A percentile compares a stretch with the other conserved stretches of the same genome.
Conservation (phyloP, 1,284 basidiomycete genomes). For the Anthracocystis walkeri region DNA sequence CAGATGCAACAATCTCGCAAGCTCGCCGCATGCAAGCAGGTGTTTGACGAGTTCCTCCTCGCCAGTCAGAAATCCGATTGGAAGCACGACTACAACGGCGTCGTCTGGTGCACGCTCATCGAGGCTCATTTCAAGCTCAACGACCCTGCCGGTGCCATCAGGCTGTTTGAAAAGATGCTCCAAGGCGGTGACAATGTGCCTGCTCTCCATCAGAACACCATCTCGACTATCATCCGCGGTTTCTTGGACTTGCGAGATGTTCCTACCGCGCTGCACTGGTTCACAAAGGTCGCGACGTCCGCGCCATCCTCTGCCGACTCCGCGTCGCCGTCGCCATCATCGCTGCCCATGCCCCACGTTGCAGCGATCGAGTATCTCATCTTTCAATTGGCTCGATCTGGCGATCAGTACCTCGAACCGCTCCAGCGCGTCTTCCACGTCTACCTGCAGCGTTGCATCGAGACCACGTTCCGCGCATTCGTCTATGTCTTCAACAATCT, state of each 20-base stretch:
- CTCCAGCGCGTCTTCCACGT: constrained; percentile 29
- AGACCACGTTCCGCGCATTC: neutral
- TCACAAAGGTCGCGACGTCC: constrained; percentile 38
- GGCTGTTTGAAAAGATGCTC: constrained; percentile 81
- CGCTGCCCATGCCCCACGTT: constrained; percentile 21
- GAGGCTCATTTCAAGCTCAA: constrained; percentile 79
- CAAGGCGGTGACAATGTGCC: constrained; percentile 70
- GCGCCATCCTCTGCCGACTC: neutral
- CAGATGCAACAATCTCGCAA: constrained; percentile 74
- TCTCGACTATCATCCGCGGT: constrained; percentile 75
- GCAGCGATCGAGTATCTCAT: constrained; percentile 30
- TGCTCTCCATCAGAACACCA: constrained; percentile 74
- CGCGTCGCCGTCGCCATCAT: neutral
- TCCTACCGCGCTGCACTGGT: constrained; percentile 55
- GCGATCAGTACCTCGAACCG: constrained; percentile 23
- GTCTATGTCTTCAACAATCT: constrained; percentile 12
- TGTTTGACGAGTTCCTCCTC: constrained; percentile 77
- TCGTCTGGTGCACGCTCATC: constrained; percentile 82
- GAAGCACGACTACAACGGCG: constrained; percentile 65
- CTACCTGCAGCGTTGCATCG: constrained; percentile 19
- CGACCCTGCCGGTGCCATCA: constrained; percentile 77
- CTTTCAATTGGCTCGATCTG: constrained; percentile 7
- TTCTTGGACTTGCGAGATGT: constrained; percentile 54
- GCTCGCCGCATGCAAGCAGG: constrained; percentile 75
- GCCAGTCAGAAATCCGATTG: constrained; percentile 68